phyloP scores from a whole-genome alignment of 1,284 basidiomycete species.

The Agroathelia rolfsii region DNA sequence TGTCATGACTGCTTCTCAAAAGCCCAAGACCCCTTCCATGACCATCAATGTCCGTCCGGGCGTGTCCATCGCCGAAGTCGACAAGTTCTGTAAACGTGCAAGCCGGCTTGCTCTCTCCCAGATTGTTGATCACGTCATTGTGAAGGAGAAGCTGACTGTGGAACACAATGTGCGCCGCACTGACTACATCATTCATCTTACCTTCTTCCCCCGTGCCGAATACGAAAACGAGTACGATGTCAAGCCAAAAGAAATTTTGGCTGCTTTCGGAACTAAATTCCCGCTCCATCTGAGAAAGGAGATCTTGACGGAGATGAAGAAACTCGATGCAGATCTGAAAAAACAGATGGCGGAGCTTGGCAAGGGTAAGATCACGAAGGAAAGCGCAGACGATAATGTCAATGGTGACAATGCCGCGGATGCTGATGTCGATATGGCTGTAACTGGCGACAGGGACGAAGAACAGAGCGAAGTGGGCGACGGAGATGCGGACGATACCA shows the following conservation, averaged over 20 bases:
- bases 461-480: slow-evolving; percentile 65
- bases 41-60: slow-evolving; percentile 63
- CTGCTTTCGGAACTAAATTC: slow-evolving; percentile 69
- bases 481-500: slow-evolving; percentile 69
- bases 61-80: slow-evolving; percentile 49
- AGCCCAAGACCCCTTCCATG: slow-evolving; percentile 99
- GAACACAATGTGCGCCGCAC: slow-evolving; percentile 68
- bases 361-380: slow-evolving; percentile 53
- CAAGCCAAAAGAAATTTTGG: slow-evolving; percentile 64
- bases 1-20: slow-evolving; percentile 96
- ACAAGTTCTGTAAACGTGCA: slow-evolving; percentile 84
- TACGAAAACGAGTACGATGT: slow-evolving; percentile 84
- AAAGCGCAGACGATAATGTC: slow-evolving; percentile 29
- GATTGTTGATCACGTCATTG: slow-evolving; percentile 77
- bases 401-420: slow-evolving; percentile 28
- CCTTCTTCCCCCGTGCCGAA: slow-evolving; percentile 83
- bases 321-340: slow-evolving; percentile 72
- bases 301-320: slow-evolving; percentile 81
- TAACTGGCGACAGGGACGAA: slow-evolving; percentile 36
- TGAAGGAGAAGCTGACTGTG: slow-evolving; percentile 71
- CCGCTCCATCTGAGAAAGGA: slow-evolving; percentile 82
- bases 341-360: slow-evolving; percentile 78
- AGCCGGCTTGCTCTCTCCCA: slow-evolving; percentile 85
- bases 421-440: slow-evolving; percentile 36
- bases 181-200: slow-evolving; percentile 75